Conservation (phyloP, 176 grass and related monocot species). For the Oryza rufipogon region DNA sequence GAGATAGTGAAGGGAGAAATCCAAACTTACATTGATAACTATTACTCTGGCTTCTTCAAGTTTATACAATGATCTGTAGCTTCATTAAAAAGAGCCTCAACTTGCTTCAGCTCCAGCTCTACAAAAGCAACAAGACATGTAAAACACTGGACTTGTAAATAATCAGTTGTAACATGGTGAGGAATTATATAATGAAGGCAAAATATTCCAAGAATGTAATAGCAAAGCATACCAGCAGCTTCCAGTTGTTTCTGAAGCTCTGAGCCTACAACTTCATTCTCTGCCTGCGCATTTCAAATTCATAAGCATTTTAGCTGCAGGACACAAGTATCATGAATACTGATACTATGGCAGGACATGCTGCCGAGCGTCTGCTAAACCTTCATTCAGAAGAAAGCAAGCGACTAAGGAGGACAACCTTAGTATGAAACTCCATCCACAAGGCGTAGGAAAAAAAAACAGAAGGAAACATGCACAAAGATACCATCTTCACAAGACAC, state of each 20-base stretch:
- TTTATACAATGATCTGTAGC: slow-evolving; percentile 94
- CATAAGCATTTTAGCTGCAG: too few relatives aligned
- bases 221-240: slow-evolving; percentile 58
- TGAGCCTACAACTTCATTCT: slow-evolving; percentile 77
- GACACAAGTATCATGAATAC: neutral
- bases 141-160: neutral
- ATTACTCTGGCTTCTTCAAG: slow-evolving; percentile 76
- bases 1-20: neutral
- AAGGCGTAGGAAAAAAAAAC: neutral
- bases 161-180: neutral
- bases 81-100: slow-evolving; percentile 79
- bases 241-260: slow-evolving; percentile 90
- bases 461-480: neutral
- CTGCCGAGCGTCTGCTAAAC: too few relatives aligned
- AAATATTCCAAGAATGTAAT: neutral
- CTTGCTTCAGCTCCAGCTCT: slow-evolving; percentile 79
- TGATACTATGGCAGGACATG: neutral
- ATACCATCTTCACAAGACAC: neutral
- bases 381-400: too few relatives aligned
- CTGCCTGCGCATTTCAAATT: slow-evolving; percentile 58
- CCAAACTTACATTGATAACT: slow-evolving; percentile 41
- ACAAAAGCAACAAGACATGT: slow-evolving; percentile 29
- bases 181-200: neutral
- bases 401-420: too few relatives aligned
- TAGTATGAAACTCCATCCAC: neutral